Base-by-base conservation (phyloP, 164 flowering plant genomes). In the Platanus orientalis region DNA sequence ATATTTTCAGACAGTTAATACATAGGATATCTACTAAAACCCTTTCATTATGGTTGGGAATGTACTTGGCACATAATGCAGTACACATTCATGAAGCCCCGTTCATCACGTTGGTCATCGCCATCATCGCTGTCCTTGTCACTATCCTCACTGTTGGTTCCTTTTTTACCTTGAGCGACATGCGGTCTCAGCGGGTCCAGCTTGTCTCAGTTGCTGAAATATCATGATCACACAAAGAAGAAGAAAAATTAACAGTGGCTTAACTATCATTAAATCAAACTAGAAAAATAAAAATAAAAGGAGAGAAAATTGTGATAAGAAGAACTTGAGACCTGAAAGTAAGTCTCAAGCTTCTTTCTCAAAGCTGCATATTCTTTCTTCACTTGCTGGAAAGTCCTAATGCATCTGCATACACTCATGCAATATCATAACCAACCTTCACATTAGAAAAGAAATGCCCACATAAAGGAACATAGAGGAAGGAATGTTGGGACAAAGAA, bases 331-430 rank as follows among this genome's bases (percentile, higher is more conserved):
- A 62, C 70, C 79, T 82, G 78, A 58, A 79, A 78, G 69, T 79
- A 82, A 60, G 65, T 60, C 54, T 82, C 86, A 11, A 82, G 81
- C 67, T 80, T 78, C 61, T 68, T 78, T 58, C 60, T 78, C 42
- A 82, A 63, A 27, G 60, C 50, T 21, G 79, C 65, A 73, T 73
- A 76, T 55, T 82, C 86, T 62, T 64, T 74, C 58, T 82, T 79
- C 64, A 75, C 72, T 32, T 62, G 75, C 52, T 80, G 73, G 68
- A 79, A 82, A 23, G 74, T 64, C 63, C 64, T 72, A 4, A 52
- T 53, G 73, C 83, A 79, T 58, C 83, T 82, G 67, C 59, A 67
- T 21, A 20, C 24, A 50, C n/a, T n/a, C n/a, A n/a, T n/a, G n/a
- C n/a, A n/a, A n/a, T n/a, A n/a, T n/a, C n/a, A n/a, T n/a, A n/a